phyloP scores from a whole-genome alignment of 768 basidiomycete species.

The Crassisporium funariophilum region DNA sequence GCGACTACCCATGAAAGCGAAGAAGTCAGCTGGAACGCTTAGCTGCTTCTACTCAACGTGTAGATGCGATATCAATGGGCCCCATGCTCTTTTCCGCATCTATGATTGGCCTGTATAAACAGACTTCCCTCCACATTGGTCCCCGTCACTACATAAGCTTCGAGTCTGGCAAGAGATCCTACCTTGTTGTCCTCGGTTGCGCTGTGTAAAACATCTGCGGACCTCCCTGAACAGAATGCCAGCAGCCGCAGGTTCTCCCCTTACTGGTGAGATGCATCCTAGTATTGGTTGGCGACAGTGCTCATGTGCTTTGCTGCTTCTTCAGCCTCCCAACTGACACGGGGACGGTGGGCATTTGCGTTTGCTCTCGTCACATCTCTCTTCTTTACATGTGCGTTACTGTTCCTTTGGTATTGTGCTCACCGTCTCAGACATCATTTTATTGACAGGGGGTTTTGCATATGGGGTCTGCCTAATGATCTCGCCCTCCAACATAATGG shows the following conservation, averaged over 20 bases:
- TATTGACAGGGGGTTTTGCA: constrained; percentile 62
- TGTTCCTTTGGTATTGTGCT: not conserved
- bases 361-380: constrained; percentile 73
- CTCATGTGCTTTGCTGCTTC: not conserved
- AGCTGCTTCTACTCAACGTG: constrained; percentile 1
- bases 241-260: too few relatives aligned
- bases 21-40: not conserved
- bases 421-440: not conserved
- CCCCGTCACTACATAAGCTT: not conserved
- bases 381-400: constrained; percentile 67
- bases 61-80: not conserved
- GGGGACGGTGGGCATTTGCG: constrained; percentile 52
- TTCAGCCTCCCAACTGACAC: constrained; percentile 45
- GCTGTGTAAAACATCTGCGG: too few relatives aligned
- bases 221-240: too few relatives aligned
- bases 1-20: not conserved
- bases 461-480: constrained; percentile 60
- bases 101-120: constrained; percentile 14
- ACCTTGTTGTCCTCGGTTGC: not conserved
- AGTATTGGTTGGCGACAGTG: not conserved
- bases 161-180: not conserved
- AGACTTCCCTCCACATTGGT: constrained; percentile 4
- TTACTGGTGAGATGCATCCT: constrained; percentile 15
- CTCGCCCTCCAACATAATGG: not conserved
- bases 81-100: not conserved